Evolutionary conservation across 257 asterid species (phyloP), one percentile per base, ranked within the genome.

Genomic region (Nyctanthes arbortristis): DNA sequence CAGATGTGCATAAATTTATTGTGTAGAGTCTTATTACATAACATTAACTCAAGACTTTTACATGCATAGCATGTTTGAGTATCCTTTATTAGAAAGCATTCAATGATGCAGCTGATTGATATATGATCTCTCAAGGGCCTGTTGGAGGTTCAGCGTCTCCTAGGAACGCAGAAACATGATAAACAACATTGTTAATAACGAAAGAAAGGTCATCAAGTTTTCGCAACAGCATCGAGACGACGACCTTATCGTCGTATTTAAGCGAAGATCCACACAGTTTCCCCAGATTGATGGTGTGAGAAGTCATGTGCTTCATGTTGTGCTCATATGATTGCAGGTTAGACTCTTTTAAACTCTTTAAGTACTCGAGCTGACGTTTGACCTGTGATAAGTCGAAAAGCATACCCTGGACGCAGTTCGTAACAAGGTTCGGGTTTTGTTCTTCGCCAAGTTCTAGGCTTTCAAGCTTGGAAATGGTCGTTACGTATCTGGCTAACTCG

Each of bases 121-220:
- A n/a, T n/a, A n/a, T n/a, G 58, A 20, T 18, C 25, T 27, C 28
- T 16, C 39, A 37, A 24, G 10, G 65, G 36, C 22, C 25, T 40
- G 20, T 43, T 64, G 8, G 32, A 13, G 30, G 7, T 45, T 32
- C 37, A 1, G 56, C 40, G 35, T 56, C 59, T 57, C 40, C 34
- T 57, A 65, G 14, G n/a, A 69, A 29, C 29, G 24, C 29, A 5
- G 25, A 34, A 20, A 63, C 58, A n/a, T 22, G 80, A 54, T 62
- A 18, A 24, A 74, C 13, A 12, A 45, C 74, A 49, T 45, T 25
- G 2, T 65, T 32, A 45, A 68, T 28, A 1, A 35, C 31, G 62
- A 54, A 54, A 11, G 58, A 56, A 13, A 77, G 66, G 60, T 45
- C 71, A n/a, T 60, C 71, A 39, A 81, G 40, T 49, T 75, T 66